Base-by-base conservation (phyloP, 257 asterid species). In the Capsicum baccatum region DNA sequence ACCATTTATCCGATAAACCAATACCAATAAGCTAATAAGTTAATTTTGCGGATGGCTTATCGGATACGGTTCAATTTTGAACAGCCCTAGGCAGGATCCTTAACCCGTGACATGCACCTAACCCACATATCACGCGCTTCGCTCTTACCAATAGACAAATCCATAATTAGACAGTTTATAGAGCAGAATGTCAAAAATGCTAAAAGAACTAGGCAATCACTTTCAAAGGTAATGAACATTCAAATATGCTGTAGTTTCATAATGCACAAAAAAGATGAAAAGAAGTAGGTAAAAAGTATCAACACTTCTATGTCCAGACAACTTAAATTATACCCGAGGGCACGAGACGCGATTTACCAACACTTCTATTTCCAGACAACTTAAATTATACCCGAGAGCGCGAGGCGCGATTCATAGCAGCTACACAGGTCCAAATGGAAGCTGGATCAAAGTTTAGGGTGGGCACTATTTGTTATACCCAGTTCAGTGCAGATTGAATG, bases 381-480 rank as follows among this genome's bases (percentile, higher is more conserved):
- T 76, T 26, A 26, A 39, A 26, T 48, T 50, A 39, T 74, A 74
- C 60, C 80, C 21, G 60, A 7, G 80, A 26, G 81, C 3, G 62
- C 6, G 2, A 9, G 26, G 81, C 15, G 8, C 2, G 19, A 26
- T 76, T 76, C 9, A 15, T 52, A 76, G 26, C 59, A 33, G 63
- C 64, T 54, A 63, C 81, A 13, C 63, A 21, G 3, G 48, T 15
- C 63, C 63, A 66, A 66, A 66, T 66, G 66, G 47, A 17, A 83
- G 26, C 62, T 63, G 60, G 81, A 70, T 14, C 86, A 90, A 85
- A 90, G 90, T 42, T 94, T 92, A 33, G 84, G 10, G 1, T 89
- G 89, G 79, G 94, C 92, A 85, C 83, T 84, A 56, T 83, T 91
- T 8, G 98, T 84, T 79, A 94, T 54, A 79, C 99, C 99, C 50